A percentile compares a stretch with the other conserved stretches of the same genome.
phyloP scores from a whole-genome alignment of 495 filamentous ascomycete genomes.

The Penicillium simplicissimum region DNA sequence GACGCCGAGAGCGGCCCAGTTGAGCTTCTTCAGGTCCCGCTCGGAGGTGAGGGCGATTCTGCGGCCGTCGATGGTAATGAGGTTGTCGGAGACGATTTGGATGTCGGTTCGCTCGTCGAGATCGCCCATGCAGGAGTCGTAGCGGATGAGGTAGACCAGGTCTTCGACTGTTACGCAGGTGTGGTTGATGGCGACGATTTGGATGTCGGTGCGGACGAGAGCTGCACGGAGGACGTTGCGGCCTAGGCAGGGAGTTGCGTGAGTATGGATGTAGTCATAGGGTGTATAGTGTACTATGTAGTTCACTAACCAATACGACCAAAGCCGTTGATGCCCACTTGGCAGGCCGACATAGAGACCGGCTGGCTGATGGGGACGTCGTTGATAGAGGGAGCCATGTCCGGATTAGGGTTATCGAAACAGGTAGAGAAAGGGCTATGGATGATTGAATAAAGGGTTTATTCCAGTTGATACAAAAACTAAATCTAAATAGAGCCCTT shows the following conservation, averaged over 20 bases:
- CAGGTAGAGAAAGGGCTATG: not conserved
- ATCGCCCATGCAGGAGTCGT: slow-evolving; percentile 39
- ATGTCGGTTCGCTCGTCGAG: slow-evolving; percentile 31
- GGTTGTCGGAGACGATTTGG: slow-evolving; percentile 28
- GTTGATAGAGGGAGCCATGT: slow-evolving; percentile 34
- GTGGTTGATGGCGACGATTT: slow-evolving; percentile 41
- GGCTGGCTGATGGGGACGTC: slow-evolving; percentile 21
- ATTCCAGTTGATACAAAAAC: slow-evolving; percentile 2
- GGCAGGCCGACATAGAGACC: slow-evolving; percentile 20
- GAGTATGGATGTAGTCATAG: not conserved
- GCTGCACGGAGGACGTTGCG: slow-evolving; percentile 41
- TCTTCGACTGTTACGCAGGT: slow-evolving; percentile 36
- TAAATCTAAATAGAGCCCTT: slow-evolving; percentile 7
- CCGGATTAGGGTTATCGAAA: not conserved
- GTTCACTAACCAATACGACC: slow-evolving; percentile 32
- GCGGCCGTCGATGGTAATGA: slow-evolving; percentile 29
- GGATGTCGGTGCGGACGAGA: slow-evolving; percentile 32
- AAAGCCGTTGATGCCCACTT: slow-evolving; percentile 39
- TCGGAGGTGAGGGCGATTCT: slow-evolving; percentile 37
- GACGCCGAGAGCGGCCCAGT: slow-evolving; percentile 33
- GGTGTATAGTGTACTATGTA: not conserved
- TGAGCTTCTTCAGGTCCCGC: slow-evolving; percentile 36
- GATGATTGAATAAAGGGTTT: not conserved
- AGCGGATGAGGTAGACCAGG: slow-evolving; percentile 41
- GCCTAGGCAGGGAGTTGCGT: slow-evolving; percentile 16